A percentile compares a stretch with the other conserved stretches of the same genome.
Evolutionary conservation across 805 yeast genomes (phyloP).

Genomic region (Saccharomycopsis javanensis): DNA sequence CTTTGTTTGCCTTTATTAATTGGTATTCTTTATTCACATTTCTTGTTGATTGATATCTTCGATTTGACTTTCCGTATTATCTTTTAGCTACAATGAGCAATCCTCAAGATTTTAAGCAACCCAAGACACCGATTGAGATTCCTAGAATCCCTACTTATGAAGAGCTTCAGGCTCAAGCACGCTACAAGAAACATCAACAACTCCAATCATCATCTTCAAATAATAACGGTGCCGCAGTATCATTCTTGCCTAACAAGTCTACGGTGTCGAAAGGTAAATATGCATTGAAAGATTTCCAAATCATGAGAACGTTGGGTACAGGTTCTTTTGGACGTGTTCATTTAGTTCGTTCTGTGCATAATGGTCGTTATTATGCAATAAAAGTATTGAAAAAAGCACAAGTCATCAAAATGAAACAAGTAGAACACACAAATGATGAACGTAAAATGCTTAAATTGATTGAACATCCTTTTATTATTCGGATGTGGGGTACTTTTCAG

Average conservation of each 20-base stretch:
- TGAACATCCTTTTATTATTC: conserved; percentile 80
- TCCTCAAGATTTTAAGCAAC: conserved; percentile 1
- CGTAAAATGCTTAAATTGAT: conserved; percentile 78
- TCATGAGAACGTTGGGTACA: conserved; percentile 83
- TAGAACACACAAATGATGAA: conserved; percentile 94
- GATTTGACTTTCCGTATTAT: not conserved
- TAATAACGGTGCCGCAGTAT: not conserved
- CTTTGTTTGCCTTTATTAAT: too few relatives aligned
- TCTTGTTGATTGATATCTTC: too few relatives aligned
- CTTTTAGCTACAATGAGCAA: not conserved
- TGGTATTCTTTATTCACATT: not conserved
- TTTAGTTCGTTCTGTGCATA: conserved; percentile 77
- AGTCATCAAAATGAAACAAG: conserved; percentile 87
- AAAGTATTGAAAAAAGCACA: conserved; percentile 80
- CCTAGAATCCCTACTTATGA: conserved; percentile 19
- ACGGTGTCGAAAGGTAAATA: conserved; percentile 62
- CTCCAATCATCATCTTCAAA: not conserved
- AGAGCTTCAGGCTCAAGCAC: conserved; percentile 18
- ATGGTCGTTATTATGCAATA: conserved; percentile 88
- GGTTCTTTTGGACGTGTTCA: conserved; percentile 96
- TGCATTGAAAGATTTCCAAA: conserved; percentile 67
- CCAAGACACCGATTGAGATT: conserved; percentile 8
- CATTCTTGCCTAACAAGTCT: conserved; percentile 19
- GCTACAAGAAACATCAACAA: conserved; percentile 13
- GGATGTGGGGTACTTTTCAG: conserved; percentile 97